These are phyloP conservation scores for Venturia oleaginea DNA, from an alignment of 2,329 filamentous ascomycete genomes.

Conservation along the genomic window DNA sequence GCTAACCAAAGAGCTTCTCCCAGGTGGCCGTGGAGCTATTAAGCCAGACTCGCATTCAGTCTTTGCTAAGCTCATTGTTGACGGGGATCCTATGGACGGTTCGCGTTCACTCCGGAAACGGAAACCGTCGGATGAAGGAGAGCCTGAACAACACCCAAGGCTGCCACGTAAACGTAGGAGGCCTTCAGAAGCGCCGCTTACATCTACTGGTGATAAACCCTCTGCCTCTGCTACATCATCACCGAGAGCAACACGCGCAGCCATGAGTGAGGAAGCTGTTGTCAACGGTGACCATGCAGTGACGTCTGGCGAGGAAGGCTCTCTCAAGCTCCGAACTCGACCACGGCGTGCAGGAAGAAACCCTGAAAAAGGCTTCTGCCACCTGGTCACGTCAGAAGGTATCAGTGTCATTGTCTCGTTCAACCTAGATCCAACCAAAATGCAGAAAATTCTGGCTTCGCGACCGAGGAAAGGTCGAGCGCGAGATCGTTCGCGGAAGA, in stretches of 20 bases:
- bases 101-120: constrained; percentile 73
- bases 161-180: constrained; percentile 20
- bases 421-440: constrained; percentile 46
- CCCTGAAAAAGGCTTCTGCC: constrained; percentile 31
- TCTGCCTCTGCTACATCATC: constrained; percentile 5
- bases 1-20: constrained; percentile 62
- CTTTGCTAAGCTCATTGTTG: constrained; percentile 62
- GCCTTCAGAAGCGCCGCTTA: constrained; percentile 10
- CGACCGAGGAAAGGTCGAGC: constrained; percentile 47
- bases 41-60: constrained; percentile 67
- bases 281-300: constrained; percentile 14
- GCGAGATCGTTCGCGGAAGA: constrained; percentile 25
- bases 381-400: constrained; percentile 31
- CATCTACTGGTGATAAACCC: constrained; percentile 4
- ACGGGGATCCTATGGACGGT: constrained; percentile 66
- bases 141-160: constrained; percentile 33
- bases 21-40: constrained; percentile 54
- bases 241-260: constrained; percentile 7
- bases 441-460: constrained; percentile 51
- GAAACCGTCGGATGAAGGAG: constrained; percentile 63
- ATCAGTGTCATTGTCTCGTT: constrained; percentile 50
- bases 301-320: constrained; percentile 20
- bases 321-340: constrained; percentile 34
- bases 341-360: constrained; percentile 44
- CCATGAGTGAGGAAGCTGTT: constrained; percentile 16